These are phyloP conservation scores for Saccharomyces kudriavzevii DNA, from an alignment of 805 yeast species.

Conservation along the genomic window DNA sequence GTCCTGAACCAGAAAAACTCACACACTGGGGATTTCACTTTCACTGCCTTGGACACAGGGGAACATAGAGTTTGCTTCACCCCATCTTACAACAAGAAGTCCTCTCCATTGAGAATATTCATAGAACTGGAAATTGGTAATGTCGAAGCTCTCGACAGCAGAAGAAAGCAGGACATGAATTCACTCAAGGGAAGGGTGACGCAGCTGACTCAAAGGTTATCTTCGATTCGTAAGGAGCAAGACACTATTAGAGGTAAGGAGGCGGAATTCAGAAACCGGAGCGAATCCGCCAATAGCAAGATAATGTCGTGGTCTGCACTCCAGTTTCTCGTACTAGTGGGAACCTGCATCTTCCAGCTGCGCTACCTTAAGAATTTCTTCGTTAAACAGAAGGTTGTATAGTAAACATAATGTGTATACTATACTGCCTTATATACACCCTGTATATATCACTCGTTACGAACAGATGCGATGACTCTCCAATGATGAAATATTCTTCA, in stretches of 20 bases:
- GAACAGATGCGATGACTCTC: background rate
- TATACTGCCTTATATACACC: background rate
- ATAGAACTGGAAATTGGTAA: slow-evolving; percentile 68
- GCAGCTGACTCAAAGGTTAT: slow-evolving; percentile 49
- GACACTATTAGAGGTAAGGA: slow-evolving; percentile 58
- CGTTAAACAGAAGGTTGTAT: slow-evolving; percentile 78
- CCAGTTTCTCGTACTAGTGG: slow-evolving; percentile 59
- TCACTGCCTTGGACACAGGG: slow-evolving; percentile 76
- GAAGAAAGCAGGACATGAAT: slow-evolving; percentile 46
- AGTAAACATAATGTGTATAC: slow-evolving; percentile 52
- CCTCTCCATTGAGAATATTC: slow-evolving; percentile 55
- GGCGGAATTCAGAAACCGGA: slow-evolving; percentile 64
- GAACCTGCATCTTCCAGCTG: slow-evolving; percentile 70
- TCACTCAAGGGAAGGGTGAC: slow-evolving; percentile 48
- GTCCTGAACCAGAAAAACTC: slow-evolving; percentile 61
- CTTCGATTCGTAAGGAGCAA: slow-evolving; percentile 59
- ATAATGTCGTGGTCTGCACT: slow-evolving; percentile 68
- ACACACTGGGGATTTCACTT: slow-evolving; percentile 61
- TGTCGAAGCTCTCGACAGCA: slow-evolving; percentile 54
- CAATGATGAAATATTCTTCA: background rate
- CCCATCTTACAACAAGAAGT: slow-evolving; percentile 28
- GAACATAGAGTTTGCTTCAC: slow-evolving; percentile 79
- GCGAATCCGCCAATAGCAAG: slow-evolving; percentile 66
- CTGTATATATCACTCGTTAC: background rate
- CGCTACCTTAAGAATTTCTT: slow-evolving; percentile 72